Base-by-base conservation (phyloP, 306 rosid genomes). In the Castanopsis chinensis region DNA sequence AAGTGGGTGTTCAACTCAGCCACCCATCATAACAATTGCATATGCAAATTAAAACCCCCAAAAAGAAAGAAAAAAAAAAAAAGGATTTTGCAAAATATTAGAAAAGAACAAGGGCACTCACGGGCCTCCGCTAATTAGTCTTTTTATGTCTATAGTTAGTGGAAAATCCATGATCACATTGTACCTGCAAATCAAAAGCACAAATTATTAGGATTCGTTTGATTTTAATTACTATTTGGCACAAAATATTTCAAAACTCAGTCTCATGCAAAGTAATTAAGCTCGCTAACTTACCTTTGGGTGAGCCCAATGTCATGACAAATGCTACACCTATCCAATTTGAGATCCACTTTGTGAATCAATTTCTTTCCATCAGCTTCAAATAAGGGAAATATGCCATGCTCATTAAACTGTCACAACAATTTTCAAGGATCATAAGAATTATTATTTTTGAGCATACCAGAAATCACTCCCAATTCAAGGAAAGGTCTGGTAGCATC, bases 261-360 rank as follows among this genome's bases (percentile, higher is more conserved):
- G 2, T 43, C 51, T 43, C 51, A 18, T 56, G 5, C 25, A 19
- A 56, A 56, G 25, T 56, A 33, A 33, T 33, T 33, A 8, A 56
- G 13, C 20, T 56, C 25, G n/a, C 61, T 25, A 23, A 59, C 19
- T 15, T 80, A 90, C 94, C 88, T 85, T 15, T 51, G 65, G 19
- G 89, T 88, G 33, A 83, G 59, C 11, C 91, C 94, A 8, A 90
- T 64, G 8, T 90, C 94, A 68, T 87, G 91, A 81, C 82, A 70
- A 73, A 85, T n/a, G 54, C 77, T 57, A 70, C 87, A 56, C 81
- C 88, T 80, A 11, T 68, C 30, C 30, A 90, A 71, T 71, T 84
- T 74, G 23, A 83, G 55, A 37, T 88, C 94, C 10, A 58, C 88
- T 65, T 79, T 77, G 49, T 83, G 79, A 69, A 86, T 13, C 58